Percentiles rank a stretch among this genome's conserved stretches.
Conservation (phyloP, 805 yeast genomes). For the Sugiyamaella marilandica region DNA sequence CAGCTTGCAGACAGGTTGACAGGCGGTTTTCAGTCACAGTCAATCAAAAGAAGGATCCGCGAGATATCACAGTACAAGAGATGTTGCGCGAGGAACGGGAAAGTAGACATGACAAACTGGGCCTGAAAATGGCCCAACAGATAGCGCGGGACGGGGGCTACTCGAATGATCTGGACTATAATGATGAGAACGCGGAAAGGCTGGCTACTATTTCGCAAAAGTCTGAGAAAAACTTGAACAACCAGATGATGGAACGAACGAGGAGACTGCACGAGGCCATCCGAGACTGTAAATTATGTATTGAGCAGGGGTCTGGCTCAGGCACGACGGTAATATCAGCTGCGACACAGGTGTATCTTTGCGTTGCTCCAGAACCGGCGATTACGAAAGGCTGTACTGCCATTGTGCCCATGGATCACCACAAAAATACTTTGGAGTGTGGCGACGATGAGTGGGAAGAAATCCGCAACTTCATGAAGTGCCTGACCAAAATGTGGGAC, state of each 20-base stretch:
- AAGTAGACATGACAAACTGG: conserved; percentile 21
- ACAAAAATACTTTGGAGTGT: conserved; percentile 38
- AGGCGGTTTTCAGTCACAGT: not conserved
- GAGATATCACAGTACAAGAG: conserved; percentile 23
- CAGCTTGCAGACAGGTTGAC: not conserved
- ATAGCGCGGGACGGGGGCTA: conserved; percentile 38
- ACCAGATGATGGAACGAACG: conserved; percentile 28
- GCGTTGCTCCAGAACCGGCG: conserved; percentile 41
- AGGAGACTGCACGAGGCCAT: conserved; percentile 30
- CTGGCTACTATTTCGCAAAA: conserved; percentile 33
- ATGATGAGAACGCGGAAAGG: conserved; percentile 39
- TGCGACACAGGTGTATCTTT: conserved; percentile 37
- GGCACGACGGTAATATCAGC: conserved; percentile 33
- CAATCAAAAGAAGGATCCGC: conserved; percentile 6
- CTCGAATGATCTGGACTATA: conserved; percentile 39
- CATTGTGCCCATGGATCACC: conserved; percentile 42
- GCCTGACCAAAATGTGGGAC: conserved; percentile 39
- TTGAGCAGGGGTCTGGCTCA: conserved; percentile 28
- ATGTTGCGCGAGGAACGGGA: conserved; percentile 36
- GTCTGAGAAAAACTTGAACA: conserved; percentile 31
- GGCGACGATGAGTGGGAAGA: conserved; percentile 44
- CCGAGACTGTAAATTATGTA: conserved; percentile 38
- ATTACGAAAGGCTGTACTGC: conserved; percentile 33
- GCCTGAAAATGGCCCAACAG: conserved; percentile 30
- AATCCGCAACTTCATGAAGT: conserved; percentile 40